Base-by-base conservation (phyloP, 768 basidiomycete species). In the Hydnomerulius pinastri region DNA sequence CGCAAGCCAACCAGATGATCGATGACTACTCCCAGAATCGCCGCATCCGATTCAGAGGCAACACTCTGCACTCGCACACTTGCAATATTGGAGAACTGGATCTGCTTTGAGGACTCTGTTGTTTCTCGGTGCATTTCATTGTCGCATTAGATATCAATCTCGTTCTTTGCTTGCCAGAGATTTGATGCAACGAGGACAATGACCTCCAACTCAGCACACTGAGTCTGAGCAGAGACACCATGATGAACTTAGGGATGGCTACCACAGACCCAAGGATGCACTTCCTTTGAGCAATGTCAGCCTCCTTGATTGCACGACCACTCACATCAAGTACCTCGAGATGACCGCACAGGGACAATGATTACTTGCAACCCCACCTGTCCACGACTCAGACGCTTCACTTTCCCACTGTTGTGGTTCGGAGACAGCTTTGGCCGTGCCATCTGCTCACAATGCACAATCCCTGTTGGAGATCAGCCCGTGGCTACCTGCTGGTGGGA, bases 231-330 rank as follows among this genome's bases (percentile, higher is more conserved):
- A 95, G 77, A 78, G 92, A 58, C 81, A 92, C 58, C 83, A 93
- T 32, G 92, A 95, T 62, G 93, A 96, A 72, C 88, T 96, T 66
- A 79, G 93, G 48, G 92, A 96, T 50, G 92, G 91, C 53, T 96
- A 95, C 72, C 82, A 86, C 60, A 82, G 87, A 51, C 85, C 96
- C 74, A 92, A 92, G 81, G 88, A 92, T 62, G 87, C 86, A 48
- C 85, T 96, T 60, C 93, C 93, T 23, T 85, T 89, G 9, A 91
- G 87, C 80, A 96, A 96, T 74, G 89, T 92, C 46, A 90, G 85
- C 55, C 76, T 95, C 49, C 80, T 96, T 59, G 93, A 95, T 63
- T 83, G 92, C 64, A 88, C 92, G 35, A 90, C 89, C 56, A 85
- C 82, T 46, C 90, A 94, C 72, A 87, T 95, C 76, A 82, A 84